Evolutionary conservation across 139 green algal genomes (phyloP).

Genomic region (Micractinium sp.): DNA sequence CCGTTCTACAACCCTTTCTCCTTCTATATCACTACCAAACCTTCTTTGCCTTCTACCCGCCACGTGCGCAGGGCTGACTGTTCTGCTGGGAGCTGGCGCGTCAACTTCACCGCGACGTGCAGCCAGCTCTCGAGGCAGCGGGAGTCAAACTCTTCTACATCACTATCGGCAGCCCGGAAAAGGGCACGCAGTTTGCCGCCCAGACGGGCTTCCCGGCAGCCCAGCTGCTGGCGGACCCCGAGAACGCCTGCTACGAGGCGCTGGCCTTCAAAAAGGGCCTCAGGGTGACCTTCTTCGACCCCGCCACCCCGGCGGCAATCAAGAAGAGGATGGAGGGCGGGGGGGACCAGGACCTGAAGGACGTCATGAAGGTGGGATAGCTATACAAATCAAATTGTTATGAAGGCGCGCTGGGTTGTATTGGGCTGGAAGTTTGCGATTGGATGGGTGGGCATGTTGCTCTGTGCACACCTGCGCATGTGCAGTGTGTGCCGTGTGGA

Average conservation of each 20-base stretch:
- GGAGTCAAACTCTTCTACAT: constrained; percentile 76
- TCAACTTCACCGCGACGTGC: constrained; percentile 76
- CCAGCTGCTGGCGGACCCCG: constrained; percentile 79
- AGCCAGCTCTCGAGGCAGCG: constrained; percentile 67
- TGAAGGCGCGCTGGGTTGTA: too few species aligned
- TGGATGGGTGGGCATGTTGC: too few species aligned
- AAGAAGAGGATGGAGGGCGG: background rate
- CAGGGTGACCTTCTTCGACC: constrained; percentile 63
- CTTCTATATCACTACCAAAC: background rate
- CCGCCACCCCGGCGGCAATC: background rate
- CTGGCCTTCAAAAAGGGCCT: constrained; percentile 73
- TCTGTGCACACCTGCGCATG: too few species aligned
- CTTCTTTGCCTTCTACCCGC: too few species aligned
- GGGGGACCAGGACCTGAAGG: background rate
- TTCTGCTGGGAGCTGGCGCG: constrained; percentile 72
- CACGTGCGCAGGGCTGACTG: background rate
- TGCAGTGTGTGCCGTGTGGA: too few species aligned
- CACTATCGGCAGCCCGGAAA: constrained; percentile 73
- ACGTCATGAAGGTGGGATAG: background rate
- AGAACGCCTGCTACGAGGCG: constrained; percentile 74
- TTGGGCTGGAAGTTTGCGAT: too few species aligned
- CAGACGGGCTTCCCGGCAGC: constrained; percentile 73
- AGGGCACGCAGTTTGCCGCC: constrained; percentile 72
- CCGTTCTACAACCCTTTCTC: background rate
- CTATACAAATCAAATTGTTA: too few species aligned